phyloP scores from a whole-genome alignment of 2,329 filamentous ascomycete species.

The Xylaria arbuscula region DNA sequence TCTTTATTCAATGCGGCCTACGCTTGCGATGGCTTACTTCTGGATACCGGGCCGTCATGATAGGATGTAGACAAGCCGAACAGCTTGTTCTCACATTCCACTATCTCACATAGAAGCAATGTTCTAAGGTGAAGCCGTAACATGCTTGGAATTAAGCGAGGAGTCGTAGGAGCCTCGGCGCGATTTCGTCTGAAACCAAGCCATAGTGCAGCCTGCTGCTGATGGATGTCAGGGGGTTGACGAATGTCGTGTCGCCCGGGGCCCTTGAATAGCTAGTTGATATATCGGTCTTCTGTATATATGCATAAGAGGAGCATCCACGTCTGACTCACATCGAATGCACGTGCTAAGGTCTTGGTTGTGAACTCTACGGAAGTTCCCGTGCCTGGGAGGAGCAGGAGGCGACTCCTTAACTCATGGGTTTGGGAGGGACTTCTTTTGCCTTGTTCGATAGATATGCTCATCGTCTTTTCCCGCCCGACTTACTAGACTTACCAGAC shows the following conservation, averaged over 20 bases:
- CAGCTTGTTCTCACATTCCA: background rate
- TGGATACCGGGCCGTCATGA: constrained; percentile 35
- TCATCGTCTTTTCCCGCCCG: constrained; percentile 50
- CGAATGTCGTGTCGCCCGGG: background rate
- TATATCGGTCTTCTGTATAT: background rate
- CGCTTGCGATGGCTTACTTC: constrained; percentile 38
- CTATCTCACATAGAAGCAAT: background rate
- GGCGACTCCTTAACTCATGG: background rate
- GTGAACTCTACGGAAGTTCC: background rate
- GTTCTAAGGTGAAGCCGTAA: background rate
- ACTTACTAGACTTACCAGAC: constrained; percentile 51
- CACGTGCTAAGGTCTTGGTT: background rate
- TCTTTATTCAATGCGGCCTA: constrained; percentile 32
- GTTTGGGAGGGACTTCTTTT: background rate
- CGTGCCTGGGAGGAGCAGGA: background rate
- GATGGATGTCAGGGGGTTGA: background rate
- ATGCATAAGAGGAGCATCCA: constrained; percentile 1
- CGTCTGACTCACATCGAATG: constrained; percentile 2
- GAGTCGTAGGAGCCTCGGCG: background rate
- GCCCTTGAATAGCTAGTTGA: background rate
- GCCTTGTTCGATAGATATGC: constrained; percentile 15
- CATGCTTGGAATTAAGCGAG: background rate
- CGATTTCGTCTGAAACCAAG: background rate
- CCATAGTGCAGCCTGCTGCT: background rate
- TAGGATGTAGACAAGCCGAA: constrained; percentile 17